Percentiles rank a stretch among this genome's conserved stretches.
phyloP scores from a whole-genome alignment of 768 basidiomycete genomes.

The Suillus luteus region DNA sequence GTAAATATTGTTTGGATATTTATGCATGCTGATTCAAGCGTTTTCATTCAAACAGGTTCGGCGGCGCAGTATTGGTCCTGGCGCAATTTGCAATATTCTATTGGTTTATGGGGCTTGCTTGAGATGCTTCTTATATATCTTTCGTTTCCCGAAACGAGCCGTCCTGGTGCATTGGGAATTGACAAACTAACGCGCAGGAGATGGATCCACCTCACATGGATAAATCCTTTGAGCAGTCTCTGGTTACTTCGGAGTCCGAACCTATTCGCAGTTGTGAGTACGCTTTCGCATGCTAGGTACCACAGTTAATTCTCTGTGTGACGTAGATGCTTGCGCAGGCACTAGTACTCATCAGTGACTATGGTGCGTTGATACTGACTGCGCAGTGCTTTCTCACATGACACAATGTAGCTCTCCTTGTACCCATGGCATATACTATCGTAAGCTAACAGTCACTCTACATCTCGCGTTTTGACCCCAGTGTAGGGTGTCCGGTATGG shows the following conservation, averaged over 20 bases:
- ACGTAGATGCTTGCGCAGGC: neutral
- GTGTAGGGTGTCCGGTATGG: no score
- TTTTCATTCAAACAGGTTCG: conserved; percentile 36
- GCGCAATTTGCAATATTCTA: conserved; percentile 54
- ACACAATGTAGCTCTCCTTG: conserved; percentile 36
- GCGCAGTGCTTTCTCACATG: conserved; percentile 33
- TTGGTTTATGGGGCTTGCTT: conserved; percentile 44
- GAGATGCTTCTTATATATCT: conserved; percentile 42
- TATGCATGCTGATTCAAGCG: neutral
- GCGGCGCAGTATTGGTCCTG: conserved; percentile 65
- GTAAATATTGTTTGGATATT: neutral
- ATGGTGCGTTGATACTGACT: neutral
- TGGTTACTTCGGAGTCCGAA: conserved; percentile 60
- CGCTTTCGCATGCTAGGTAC: neutral
- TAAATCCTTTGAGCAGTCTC: conserved; percentile 62
- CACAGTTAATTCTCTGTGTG: neutral
- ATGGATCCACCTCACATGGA: conserved; percentile 36
- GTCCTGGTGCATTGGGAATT: conserved; percentile 56
- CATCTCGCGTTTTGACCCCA: no score
- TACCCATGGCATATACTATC: conserved; percentile 18
- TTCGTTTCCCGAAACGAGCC: conserved; percentile 66
- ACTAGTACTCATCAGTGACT: neutral
- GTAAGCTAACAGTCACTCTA: no score
- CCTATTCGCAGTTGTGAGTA: conserved; percentile 52
- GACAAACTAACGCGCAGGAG: conserved; percentile 41